Conservation (phyloP, 192 early-diverging fungal species). For the Coemansia nantahalensis region DNA sequence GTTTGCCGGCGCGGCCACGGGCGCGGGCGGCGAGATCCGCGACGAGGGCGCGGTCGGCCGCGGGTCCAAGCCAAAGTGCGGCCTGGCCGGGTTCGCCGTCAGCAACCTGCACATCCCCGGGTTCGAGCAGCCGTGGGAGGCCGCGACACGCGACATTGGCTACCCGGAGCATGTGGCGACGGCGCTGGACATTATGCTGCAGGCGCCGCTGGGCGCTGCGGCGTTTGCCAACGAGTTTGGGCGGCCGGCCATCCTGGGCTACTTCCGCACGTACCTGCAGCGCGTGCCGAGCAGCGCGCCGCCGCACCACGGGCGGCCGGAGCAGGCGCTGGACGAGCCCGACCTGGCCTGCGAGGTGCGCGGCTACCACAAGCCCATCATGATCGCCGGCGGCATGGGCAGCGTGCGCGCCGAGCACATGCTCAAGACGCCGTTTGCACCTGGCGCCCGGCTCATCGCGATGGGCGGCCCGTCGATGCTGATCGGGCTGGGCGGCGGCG, state of each 20-base stretch:
- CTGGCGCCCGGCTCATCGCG: constrained; percentile 81
- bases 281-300: constrained; percentile 30
- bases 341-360: constrained; percentile 66
- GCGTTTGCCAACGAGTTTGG: constrained; percentile 99
- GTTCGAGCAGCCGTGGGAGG: constrained; percentile 93
- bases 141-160: constrained; percentile 59
- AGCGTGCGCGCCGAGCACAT: constrained; percentile 88
- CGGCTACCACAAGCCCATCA: constrained; percentile 99
- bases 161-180: constrained; percentile 90
- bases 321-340: constrained; percentile 44
- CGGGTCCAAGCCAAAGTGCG: constrained; percentile 95
- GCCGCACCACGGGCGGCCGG: constrained; percentile 1
- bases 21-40: constrained; percentile 99
- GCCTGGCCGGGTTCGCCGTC: constrained; percentile 93
- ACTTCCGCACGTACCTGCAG: constrained; percentile 90
- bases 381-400: constrained; percentile 98
- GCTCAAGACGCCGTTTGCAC: constrained; percentile 79
- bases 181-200: constrained; percentile 95
- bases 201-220: constrained; percentile 95
- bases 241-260: constrained; percentile 89
- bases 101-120: constrained; percentile 93
- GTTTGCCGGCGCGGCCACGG: constrained; percentile 97
- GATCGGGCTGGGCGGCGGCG: constrained; percentile 98
- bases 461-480: constrained; percentile 97
- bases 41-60: constrained; percentile 98